phyloP scores from a whole-genome alignment of 2,329 filamentous ascomycete species.

The Venturia oleaginea region DNA sequence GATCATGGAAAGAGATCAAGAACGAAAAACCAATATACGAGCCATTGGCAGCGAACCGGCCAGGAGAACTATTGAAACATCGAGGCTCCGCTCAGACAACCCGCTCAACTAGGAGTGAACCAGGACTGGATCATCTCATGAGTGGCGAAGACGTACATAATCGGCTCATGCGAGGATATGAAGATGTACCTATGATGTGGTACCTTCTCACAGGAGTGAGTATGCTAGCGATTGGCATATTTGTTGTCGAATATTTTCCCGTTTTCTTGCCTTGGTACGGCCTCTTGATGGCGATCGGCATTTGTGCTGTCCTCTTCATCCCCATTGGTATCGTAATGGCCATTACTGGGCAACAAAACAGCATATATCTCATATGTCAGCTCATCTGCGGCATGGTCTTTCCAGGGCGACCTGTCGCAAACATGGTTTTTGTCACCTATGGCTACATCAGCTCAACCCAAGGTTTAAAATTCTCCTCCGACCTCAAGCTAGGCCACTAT shows the following conservation, averaged over 20 bases:
- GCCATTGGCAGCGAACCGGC: constrained; percentile 10
- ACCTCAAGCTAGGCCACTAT: constrained; percentile 80
- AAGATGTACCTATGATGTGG: constrained; percentile 74
- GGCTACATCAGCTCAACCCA: constrained; percentile 83
- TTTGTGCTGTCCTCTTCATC: constrained; percentile 76
- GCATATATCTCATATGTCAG: constrained; percentile 79
- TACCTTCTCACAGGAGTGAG: constrained; percentile 66
- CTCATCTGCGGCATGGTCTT: constrained; percentile 75
- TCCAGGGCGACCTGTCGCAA: constrained; percentile 75
- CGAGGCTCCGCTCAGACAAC: constrained; percentile 9
- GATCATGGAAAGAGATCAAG: constrained; percentile 55
- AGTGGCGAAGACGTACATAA: constrained; percentile 74
- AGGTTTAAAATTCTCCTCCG: constrained; percentile 79
- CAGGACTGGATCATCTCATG: constrained; percentile 44
- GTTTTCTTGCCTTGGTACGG: constrained; percentile 83
- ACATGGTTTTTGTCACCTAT: constrained; percentile 91
- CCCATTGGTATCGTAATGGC: constrained; percentile 91
- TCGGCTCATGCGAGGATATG: constrained; percentile 72
- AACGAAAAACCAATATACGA: constrained; percentile 26
- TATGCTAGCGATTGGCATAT: constrained; percentile 73
- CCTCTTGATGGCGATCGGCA: constrained; percentile 65
- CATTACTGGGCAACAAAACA: constrained; percentile 81
- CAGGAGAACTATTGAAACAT: background rate
- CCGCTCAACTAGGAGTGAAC: constrained; percentile 26
- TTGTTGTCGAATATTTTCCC: constrained; percentile 77